Base-by-base conservation (phyloP, 495 filamentous ascomycete genomes). In the Aspergillus sclerotioniger region DNA sequence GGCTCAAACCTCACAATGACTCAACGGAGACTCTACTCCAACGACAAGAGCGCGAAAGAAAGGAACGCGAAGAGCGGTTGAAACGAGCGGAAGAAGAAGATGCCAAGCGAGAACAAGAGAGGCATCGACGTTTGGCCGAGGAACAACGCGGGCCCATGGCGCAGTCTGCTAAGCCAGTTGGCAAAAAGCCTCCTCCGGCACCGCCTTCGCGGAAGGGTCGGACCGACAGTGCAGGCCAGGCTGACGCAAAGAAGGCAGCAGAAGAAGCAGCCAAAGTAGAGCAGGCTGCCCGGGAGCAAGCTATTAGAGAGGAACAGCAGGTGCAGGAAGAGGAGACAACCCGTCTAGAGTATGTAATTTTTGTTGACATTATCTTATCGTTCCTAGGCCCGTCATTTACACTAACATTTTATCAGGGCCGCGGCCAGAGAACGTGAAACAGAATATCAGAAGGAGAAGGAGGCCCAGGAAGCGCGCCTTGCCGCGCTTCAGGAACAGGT, bases 51-150 rank as follows among this genome's bases (percentile, higher is more conserved):
- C 87, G 94, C 19, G 94, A 99, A 71, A 85, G 82, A 61, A 90
- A 84, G 59, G 94, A 98, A 62, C 81, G 90, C 28, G 91, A 95
- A 61, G 89, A 92, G 17, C 90, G 91, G 47, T 76, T 94, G 44
- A 86, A 80, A 53, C 88, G 93, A 69, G 92, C 94, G 0, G 94
- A 99, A 72, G 93, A 93, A 67, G 95, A 98, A 75, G 94, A 99
- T 74, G 83, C 86, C n/a, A 87, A 87, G 62, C 85, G 95, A 3
- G 94, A 98, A 65, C 77, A 88, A 46, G 91, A 96, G 67, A 82
- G 92, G 61, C 92, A 96, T 65, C 87, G 86, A 52, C 84, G 93
- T 65, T 77, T 98, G 51, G 86, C 86, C 28, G 91, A 93, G 56
- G 95, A 98, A 70, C 83, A 88, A 49, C 82, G 87, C 17, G 81